A percentile compares a stretch with the other conserved stretches of the same genome.
phyloP scores from a whole-genome alignment of 495 filamentous ascomycete genomes.

The Trichoderma virens region DNA sequence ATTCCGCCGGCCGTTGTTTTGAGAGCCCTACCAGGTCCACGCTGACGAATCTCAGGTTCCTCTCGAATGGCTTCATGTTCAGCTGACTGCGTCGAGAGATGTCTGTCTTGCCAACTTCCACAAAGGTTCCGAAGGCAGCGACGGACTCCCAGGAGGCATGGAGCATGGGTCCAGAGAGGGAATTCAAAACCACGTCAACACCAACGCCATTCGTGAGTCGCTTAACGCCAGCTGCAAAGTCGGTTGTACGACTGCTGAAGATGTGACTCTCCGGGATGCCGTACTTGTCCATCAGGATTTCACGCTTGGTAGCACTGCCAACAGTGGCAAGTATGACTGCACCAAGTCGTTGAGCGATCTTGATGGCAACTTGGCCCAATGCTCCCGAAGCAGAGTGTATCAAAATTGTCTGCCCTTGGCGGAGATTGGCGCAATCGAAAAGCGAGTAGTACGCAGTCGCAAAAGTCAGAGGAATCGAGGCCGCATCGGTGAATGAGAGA shows the following conservation, averaged over 20 bases:
- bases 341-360: conserved; percentile 45
- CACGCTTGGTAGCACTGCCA: conserved; percentile 41
- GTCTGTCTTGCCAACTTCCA: conserved; percentile 38
- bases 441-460: conserved; percentile 51
- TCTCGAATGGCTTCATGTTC: conserved; percentile 32
- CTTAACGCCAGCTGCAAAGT: conserved; percentile 41
- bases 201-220: conserved; percentile 43
- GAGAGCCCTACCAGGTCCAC: conserved; percentile 37
- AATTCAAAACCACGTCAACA: conserved; percentile 60
- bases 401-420: conserved; percentile 48
- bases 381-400: conserved; percentile 54
- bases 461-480: conserved; percentile 49
- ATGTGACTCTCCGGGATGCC: conserved; percentile 46
- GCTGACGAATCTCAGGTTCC: conserved; percentile 38
- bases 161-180: conserved; percentile 36
- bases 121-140: conserved; percentile 38
- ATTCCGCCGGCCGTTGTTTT: conserved; percentile 28
- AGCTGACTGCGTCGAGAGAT: conserved; percentile 28
- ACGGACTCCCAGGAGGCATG: conserved; percentile 39
- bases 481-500: conserved; percentile 45
- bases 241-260: conserved; percentile 39
- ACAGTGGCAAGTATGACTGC: conserved; percentile 54
- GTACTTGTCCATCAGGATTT: conserved; percentile 41
- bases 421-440: conserved; percentile 36
- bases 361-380: conserved; percentile 55